Conservation (phyloP, 352 stramenopile genomes). For the Paralagenidium karlingii region DNA sequence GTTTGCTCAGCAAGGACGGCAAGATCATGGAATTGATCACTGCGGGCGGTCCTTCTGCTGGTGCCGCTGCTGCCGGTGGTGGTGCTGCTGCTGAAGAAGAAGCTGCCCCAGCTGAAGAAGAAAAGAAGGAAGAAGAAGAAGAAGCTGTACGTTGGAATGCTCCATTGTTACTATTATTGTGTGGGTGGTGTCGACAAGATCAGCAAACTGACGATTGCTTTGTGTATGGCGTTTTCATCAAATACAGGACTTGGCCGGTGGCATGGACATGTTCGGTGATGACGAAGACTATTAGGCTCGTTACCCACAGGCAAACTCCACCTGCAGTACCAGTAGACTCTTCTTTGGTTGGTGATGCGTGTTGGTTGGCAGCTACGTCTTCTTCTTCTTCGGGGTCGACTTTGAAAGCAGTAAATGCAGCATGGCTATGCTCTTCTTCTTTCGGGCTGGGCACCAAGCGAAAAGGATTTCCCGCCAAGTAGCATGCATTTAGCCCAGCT, state of each 20-base stretch:
- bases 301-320: too few relatives aligned
- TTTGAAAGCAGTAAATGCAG: too few relatives aligned
- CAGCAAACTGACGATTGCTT: slow-evolving; percentile 5
- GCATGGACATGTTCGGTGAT: slow-evolving; percentile 62
- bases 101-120: slow-evolving; percentile 19
- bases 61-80: slow-evolving; percentile 21
- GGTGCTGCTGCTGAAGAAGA: slow-evolving; percentile 20
- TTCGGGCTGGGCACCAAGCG: too few relatives aligned
- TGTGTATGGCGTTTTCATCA: not conserved
- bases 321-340: too few relatives aligned
- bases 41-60: slow-evolving; percentile 31
- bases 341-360: too few relatives aligned
- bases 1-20: slow-evolving; percentile 60
- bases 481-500: too few relatives aligned
- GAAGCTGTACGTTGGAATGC: slow-evolving; percentile 22
- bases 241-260: slow-evolving; percentile 35
- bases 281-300: slow-evolving; percentile 53
- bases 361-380: too few relatives aligned
- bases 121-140: slow-evolving; percentile 50
- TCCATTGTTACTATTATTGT: not conserved
- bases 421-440: too few relatives aligned
- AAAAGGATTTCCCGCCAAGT: too few relatives aligned
- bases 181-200: not conserved
- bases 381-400: too few relatives aligned
- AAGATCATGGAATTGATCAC: slow-evolving; percentile 74